These are phyloP conservation scores for Colletotrichum tropicale DNA, from an alignment of 2,329 filamentous ascomycete species.

Conservation along the genomic window DNA sequence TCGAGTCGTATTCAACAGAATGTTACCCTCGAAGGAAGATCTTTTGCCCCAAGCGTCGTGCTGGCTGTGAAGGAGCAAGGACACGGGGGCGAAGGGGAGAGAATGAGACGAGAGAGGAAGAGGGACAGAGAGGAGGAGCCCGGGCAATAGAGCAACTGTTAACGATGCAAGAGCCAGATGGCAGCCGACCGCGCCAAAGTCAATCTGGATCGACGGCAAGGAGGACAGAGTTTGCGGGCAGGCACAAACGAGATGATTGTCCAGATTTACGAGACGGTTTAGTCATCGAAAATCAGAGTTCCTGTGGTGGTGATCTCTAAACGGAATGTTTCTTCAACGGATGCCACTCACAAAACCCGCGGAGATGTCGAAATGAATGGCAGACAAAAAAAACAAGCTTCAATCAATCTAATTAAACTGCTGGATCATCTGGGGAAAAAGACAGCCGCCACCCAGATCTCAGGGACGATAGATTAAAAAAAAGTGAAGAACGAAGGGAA, in stretches of 20 bases:
- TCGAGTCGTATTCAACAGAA: neutral
- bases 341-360: neutral
- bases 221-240: neutral
- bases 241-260: neutral
- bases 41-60: neutral
- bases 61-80: neutral
- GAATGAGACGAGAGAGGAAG: neutral
- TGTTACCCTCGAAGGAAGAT: neutral
- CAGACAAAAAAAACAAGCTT: neutral
- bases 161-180: neutral
- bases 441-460: neutral
- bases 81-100: neutral
- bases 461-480: neutral
- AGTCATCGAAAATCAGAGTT: neutral
- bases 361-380: neutral
- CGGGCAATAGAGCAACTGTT: neutral
- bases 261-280: neutral
- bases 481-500: neutral
- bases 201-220: slow-evolving; percentile 12
- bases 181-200: neutral
- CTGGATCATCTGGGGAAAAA: neutral
- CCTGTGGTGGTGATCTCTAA: neutral
- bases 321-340: neutral
- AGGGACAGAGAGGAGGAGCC: neutral
- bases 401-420: neutral